phyloP scores from a whole-genome alignment of 116 monocot genomes.

The Trichopus zeylanicus region DNA sequence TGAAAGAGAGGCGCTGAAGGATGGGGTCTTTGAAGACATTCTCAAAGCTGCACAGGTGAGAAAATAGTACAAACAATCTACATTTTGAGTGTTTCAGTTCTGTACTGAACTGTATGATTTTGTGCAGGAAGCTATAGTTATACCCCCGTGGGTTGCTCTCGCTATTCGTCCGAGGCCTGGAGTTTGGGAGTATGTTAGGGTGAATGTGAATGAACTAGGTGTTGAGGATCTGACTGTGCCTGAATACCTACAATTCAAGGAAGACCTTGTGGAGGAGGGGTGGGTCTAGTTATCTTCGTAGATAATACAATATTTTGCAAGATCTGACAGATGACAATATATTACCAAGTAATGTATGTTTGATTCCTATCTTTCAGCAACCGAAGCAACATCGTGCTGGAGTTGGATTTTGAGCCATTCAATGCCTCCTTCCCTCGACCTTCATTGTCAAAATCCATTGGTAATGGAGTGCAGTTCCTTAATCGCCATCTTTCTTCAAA shows the following conservation, averaged over 20 bases:
- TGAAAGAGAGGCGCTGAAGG: slow-evolving; percentile 31
- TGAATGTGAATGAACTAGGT: slow-evolving; percentile 42
- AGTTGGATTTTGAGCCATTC: slow-evolving; percentile 81
- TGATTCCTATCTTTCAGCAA: slow-evolving; percentile 12
- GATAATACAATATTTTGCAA: too few species aligned
- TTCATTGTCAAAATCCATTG: slow-evolving; percentile 63
- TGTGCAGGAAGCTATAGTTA: slow-evolving; percentile 56
- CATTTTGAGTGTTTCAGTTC: not conserved
- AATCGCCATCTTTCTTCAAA: slow-evolving; percentile 73
- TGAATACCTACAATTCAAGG: slow-evolving; percentile 57
- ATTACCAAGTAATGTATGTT: not conserved
- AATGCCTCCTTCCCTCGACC: slow-evolving; percentile 68
- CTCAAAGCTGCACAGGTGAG: slow-evolving; percentile 50
- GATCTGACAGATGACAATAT: not conserved
- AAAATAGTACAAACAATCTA: not conserved
- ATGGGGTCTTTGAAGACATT: slow-evolving; percentile 39
- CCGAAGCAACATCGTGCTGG: slow-evolving; percentile 41
- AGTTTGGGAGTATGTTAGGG: slow-evolving; percentile 55
- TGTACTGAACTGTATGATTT: too few species aligned
- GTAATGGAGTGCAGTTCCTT: slow-evolving; percentile 78
- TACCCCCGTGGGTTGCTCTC: slow-evolving; percentile 58
- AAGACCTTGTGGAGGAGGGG: slow-evolving; percentile 51
- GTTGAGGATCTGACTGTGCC: slow-evolving; percentile 38
- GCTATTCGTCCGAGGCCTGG: slow-evolving; percentile 65
- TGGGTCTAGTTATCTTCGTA: slow-evolving; percentile 8